These are phyloP conservation scores for Dioszegia crocea DNA, from an alignment of 768 basidiomycete species.

Conservation along the genomic window DNA sequence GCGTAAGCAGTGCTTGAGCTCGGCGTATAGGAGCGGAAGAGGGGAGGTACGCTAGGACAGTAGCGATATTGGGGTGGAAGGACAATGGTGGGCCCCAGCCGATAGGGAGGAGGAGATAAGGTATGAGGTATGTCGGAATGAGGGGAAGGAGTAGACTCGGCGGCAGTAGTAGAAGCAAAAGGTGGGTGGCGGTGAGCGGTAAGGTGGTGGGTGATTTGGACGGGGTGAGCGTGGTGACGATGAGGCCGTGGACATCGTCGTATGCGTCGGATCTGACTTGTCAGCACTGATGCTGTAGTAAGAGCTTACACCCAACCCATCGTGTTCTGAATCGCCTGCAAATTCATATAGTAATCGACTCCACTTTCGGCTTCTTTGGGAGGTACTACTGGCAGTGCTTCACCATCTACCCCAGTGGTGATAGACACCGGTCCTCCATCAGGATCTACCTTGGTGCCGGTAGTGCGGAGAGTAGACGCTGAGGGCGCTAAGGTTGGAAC, in stretches of 20 bases:
- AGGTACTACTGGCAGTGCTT: conserved; percentile 27
- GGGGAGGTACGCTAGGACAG: conserved; percentile 16
- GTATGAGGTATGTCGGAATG: conserved; percentile 26
- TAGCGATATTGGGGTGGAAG: conserved; percentile 45
- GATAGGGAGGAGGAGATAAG: conserved; percentile 43
- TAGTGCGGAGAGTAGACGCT: conserved; percentile 12
- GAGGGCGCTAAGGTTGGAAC: conserved; percentile 12
- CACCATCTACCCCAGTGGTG: conserved; percentile 27
- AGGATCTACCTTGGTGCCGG: conserved; percentile 5
- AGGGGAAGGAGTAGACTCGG: conserved; percentile 44
- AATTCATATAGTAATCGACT: conserved; percentile 76
- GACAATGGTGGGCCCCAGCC: conserved; percentile 37
- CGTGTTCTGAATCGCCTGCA: conserved; percentile 85
- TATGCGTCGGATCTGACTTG: conserved; percentile 33
- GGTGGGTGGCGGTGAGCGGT: conserved; percentile 42
- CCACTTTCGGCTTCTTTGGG: conserved; percentile 58
- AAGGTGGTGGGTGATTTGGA: conserved; percentile 25
- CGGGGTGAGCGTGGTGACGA: conserved; percentile 16
- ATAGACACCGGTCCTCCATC: conserved; percentile 4
- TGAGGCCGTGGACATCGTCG: conserved; percentile 24
- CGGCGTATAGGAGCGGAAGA: conserved; percentile 13
- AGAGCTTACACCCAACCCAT: conserved; percentile 72
- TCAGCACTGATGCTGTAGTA: not conserved
- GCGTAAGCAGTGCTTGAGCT: conserved; percentile 20
- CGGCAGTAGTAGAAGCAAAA: conserved; percentile 39